Evolutionary conservation across 805 yeast genomes (phyloP).

Genomic region (Jamesozyma spencerorum): DNA sequence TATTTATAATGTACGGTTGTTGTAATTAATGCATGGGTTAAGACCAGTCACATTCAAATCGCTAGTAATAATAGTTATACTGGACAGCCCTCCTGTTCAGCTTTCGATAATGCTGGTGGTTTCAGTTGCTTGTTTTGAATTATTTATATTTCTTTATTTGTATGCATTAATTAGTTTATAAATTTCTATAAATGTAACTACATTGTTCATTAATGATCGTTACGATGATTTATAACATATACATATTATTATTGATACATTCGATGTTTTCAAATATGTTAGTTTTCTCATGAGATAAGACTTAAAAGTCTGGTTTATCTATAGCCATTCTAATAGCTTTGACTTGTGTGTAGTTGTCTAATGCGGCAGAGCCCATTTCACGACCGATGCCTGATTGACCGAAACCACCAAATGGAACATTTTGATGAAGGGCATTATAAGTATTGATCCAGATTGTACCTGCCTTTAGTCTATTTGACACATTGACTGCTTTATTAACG

Average conservation of each 20-base stretch:
- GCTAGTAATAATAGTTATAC: too few species aligned
- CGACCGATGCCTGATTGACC: conserved; percentile 89
- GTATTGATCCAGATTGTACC: conserved; percentile 93
- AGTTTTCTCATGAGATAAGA: background rate
- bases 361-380: conserved; percentile 84
- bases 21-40: too few species aligned
- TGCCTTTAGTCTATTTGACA: conserved; percentile 64
- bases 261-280: conserved; percentile 1
- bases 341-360: conserved; percentile 74
- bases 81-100: too few species aligned
- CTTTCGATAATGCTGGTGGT: too few species aligned
- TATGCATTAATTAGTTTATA: background rate
- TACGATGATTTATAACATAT: conserved; percentile 9
- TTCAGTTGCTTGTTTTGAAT: too few species aligned
- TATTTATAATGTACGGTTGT: too few species aligned
- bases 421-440: conserved; percentile 77
- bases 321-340: conserved; percentile 53
- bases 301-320: conserved; percentile 5
- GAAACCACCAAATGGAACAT: conserved; percentile 89
- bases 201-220: conserved; percentile 15
- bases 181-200: conserved; percentile 11
- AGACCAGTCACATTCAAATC: too few species aligned
- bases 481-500: conserved; percentile 65
- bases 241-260: background rate
- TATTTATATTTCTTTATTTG: too few species aligned